Base-by-base conservation (phyloP, 2,329 filamentous ascomycete genomes). In the Keithomyces neogunnii region DNA sequence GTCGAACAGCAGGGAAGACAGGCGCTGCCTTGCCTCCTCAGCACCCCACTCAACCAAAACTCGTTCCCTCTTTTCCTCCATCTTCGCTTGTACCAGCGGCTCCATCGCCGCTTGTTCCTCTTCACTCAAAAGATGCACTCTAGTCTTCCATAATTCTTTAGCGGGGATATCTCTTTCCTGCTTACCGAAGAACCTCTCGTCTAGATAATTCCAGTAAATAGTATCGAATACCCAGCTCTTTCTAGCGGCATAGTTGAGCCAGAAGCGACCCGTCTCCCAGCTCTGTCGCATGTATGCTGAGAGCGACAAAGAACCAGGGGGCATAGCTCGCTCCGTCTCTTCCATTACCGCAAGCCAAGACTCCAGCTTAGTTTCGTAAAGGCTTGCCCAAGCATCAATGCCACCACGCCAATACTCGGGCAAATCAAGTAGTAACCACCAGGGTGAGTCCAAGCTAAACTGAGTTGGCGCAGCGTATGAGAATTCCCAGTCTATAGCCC, bases 401-500 rank as follows among this genome's bases (percentile, higher is more conserved):
- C 64, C 67, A 3, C 47, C 50, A 1, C 47, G 13, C 67, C 69
- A 72, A 11, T 55, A 53, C 35, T 72, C 67, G 0, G 63, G 60
- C 11, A 48, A 40, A 8, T 64, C 51, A 2, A 71, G 53, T 1
- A 72, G 60, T 2, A 73, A 56, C 69, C 67, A 72, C 67, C 66
- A 71, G 0, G 69, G 69, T 3, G 67, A 64, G 47, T 66, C 63
- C 43, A 62, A 59, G 5, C 42, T 46, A 43, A 69, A 71, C 38
- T 70, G 61, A n/a, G 60, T 50, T 0, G 68, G 67, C 0, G 59
- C 68, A 1, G 53, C 60, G 50, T 71, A 70, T 0, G 64, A 54
- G 50, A 67, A 69, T 57, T 73, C 71, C 68, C 68, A 73, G 54
- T 73, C 69, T 4, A 74, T 66, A 0, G 69, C 60, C 4, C 60